Evolutionary conservation across 139 green algal genomes (phyloP), one percentile per base, ranked within the genome.

Genomic region (Coelastrella sp.): DNA sequence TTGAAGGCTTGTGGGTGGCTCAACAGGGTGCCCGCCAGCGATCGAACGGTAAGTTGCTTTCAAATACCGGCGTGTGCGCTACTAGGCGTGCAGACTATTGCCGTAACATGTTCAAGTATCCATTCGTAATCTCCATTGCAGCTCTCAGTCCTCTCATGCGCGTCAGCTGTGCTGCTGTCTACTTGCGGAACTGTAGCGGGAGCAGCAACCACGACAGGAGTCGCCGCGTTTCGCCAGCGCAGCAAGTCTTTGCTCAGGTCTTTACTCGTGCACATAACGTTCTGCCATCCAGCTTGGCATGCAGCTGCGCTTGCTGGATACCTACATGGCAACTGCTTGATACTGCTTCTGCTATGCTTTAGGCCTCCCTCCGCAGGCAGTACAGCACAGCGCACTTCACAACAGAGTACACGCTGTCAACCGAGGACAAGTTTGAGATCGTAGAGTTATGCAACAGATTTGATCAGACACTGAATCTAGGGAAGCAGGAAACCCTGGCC

Each of bases 391-490:
- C 16, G 7, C 66, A 88, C 66, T 79, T 79, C 83, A 80, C 80
- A 22, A 68, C 80, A 65, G 80, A 73, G 20, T 73, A 73, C 80
- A 57, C 58, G 7, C 73, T 92, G 61, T 87, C 89, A n/a, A 57
- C 75, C 22, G 89, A 92, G n/a, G 89, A 92, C 76, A 73, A 75
- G 57, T 23, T 89, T n/a, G 83, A 90, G 4, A 92, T 92, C n/a
- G 87, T 88, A 22, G 90, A 92, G 11, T 47, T 92, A 32, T 90
- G 83, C 90, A 68, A 92, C 58, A 75, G 71, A n/a, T 92, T 92
- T 73, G 90, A 92, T 82, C 54, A 64, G 5, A 59, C 65, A 5
- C 89, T 92, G 71, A 92, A 92, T 56, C 4, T 58, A 10, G 76
- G 78, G 4, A 68, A 92, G 75, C 84, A 92, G 83, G 59, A 74